These are phyloP conservation scores for Phaeodactylum tricornutum DNA, from an alignment of 108 stramenopile species.

Conservation along the genomic window DNA sequence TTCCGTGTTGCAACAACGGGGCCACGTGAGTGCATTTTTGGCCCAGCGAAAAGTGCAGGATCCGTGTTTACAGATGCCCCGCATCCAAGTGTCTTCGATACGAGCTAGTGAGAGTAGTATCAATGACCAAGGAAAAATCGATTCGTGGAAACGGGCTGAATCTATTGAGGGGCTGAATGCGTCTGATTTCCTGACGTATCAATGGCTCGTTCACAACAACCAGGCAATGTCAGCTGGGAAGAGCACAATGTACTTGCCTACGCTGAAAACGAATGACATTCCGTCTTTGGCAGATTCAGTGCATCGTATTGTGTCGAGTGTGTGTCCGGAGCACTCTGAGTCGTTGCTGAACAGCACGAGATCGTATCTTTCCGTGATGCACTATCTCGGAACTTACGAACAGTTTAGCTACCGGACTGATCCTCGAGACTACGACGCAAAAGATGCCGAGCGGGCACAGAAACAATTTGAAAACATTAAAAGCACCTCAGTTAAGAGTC, in stretches of 20 bases:
- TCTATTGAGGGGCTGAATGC: conserved; percentile 2
- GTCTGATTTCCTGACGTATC: conserved; percentile 7
- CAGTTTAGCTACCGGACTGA: conserved; percentile 13
- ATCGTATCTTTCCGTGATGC: conserved; percentile 6
- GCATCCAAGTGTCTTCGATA: not conserved
- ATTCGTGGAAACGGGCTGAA: not conserved
- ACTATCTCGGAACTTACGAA: conserved; percentile 16
- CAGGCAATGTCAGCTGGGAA: conserved; percentile 5
- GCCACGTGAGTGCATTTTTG: not conserved
- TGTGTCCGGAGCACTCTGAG: conserved; percentile 1
- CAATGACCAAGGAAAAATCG: not conserved
- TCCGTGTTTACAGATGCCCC: not conserved
- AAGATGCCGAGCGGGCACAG: not conserved
- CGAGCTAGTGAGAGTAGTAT: not conserved
- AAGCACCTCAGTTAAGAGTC: conserved; percentile 3
- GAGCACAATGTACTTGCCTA: not conserved
- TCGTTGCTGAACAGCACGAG: not conserved
- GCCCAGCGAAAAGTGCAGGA: too few species aligned
- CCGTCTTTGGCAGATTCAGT: conserved; percentile 5
- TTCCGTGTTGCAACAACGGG: not conserved
- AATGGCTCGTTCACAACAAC: conserved; percentile 11
- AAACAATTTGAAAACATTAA: conserved; percentile 7
- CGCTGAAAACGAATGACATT: not conserved
- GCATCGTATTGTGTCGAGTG: conserved; percentile 2
- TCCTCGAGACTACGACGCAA: not conserved